Conservation (phyloP, 2,329 filamentous ascomycete species). For the Torrubiellomyces zombiae region DNA sequence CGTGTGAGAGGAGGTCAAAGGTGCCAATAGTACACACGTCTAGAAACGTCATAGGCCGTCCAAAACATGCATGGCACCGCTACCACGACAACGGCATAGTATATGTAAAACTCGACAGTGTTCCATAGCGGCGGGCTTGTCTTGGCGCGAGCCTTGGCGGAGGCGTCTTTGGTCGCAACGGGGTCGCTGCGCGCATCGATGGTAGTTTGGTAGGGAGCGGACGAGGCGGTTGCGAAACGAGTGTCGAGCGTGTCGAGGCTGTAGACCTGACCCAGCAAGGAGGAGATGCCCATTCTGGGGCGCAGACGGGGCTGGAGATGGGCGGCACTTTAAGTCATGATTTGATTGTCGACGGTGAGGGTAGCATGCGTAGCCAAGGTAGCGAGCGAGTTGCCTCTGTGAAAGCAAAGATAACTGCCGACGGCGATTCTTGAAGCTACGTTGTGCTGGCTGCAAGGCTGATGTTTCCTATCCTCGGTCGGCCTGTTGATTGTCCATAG, state of each 20-base stretch:
- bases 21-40: too few species aligned
- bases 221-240: constrained; percentile 51
- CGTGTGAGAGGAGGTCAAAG: too few species aligned
- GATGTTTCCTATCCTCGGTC: too few species aligned
- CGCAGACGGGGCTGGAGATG: too few species aligned
- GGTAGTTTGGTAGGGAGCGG: constrained; percentile 45
- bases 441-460: too few species aligned
- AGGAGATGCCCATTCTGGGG: constrained; percentile 25
- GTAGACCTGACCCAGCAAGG: constrained; percentile 38
- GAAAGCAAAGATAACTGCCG: too few species aligned
- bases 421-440: too few species aligned
- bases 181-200: constrained; percentile 32
- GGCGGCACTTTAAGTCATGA: too few species aligned
- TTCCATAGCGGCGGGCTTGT: constrained; percentile 60
- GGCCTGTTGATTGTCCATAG: too few species aligned
- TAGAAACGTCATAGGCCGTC: constrained; percentile 70
- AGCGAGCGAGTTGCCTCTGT: too few species aligned
- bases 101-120: constrained; percentile 72
- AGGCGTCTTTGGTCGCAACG: constrained; percentile 13
- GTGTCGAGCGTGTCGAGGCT: constrained; percentile 45
- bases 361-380: too few species aligned
- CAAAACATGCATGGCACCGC: constrained; percentile 80
- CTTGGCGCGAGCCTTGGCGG: constrained; percentile 21
- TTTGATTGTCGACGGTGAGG: too few species aligned
- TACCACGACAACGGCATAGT: constrained; percentile 51